A percentile compares a stretch with the other conserved stretches of the same genome.
Evolutionary conservation across 371 early-diverging fungal genomes (phyloP).

Genomic region (Apophysomyces ossiformis): DNA sequence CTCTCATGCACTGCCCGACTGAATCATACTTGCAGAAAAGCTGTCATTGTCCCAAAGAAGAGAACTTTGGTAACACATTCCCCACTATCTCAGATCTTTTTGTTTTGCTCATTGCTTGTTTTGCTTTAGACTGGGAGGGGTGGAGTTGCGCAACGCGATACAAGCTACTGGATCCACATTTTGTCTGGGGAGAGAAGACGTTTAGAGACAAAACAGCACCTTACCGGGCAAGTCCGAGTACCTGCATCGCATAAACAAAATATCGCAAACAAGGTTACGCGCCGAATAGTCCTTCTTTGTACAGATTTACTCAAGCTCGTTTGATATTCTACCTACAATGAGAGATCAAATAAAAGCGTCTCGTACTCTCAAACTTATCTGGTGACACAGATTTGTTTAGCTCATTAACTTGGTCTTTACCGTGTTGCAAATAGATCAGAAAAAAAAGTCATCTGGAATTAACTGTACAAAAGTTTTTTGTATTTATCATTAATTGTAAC

Average conservation of each 20-base stretch:
- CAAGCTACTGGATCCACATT: constrained; percentile 20
- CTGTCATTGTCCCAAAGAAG: constrained; percentile 56
- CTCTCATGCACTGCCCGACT: constrained; percentile 70
- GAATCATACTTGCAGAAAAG: constrained; percentile 53
- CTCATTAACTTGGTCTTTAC: too few relatives aligned
- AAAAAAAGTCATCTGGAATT: background rate
- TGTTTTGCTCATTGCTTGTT: background rate
- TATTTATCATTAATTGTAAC: background rate
- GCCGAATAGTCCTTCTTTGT: too few relatives aligned
- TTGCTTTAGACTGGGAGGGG: constrained; percentile 35
- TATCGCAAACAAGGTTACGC: too few relatives aligned
- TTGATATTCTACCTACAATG: too few relatives aligned
- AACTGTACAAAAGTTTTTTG: constrained; percentile 1
- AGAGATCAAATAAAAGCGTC: too few relatives aligned
- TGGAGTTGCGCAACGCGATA: constrained; percentile 50
- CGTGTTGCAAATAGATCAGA: too few relatives aligned
- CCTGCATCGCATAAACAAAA: too few relatives aligned
- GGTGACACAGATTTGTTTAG: too few relatives aligned
- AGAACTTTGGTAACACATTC: constrained; percentile 50
- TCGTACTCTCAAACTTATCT: too few relatives aligned
- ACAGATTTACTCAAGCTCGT: too few relatives aligned
- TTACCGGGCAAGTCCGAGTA: constrained; percentile 18
- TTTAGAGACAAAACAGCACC: constrained; percentile 32
- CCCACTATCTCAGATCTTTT: background rate
- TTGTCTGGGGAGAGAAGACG: constrained; percentile 38